These are phyloP conservation scores for Parathielavia appendiculata DNA, from an alignment of 495 filamentous ascomycete genomes.

Conservation along the genomic window DNA sequence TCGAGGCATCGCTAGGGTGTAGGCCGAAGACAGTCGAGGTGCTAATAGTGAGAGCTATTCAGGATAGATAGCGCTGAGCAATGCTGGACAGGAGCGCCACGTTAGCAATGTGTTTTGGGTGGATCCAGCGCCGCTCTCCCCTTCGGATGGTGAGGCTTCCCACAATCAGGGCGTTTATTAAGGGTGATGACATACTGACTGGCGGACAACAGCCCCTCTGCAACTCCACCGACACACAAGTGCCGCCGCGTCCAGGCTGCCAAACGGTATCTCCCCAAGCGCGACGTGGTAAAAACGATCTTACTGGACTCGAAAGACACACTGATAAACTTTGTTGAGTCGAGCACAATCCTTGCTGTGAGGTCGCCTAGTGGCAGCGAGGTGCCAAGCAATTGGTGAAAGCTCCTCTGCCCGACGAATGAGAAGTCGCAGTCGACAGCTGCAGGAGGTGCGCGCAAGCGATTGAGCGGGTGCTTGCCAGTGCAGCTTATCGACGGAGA, in stretches of 20 bases:
- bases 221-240: neutral
- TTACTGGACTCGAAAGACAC: neutral
- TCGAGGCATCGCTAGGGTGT: slow-evolving; percentile 46
- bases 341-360: neutral
- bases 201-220: neutral
- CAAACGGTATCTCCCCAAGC: neutral
- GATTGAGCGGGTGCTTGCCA: neutral
- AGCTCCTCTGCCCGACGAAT: slow-evolving; percentile 6
- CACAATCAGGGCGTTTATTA: neutral
- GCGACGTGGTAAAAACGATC: neutral
- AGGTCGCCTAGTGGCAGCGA: neutral
- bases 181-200: neutral
- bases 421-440: slow-evolving; percentile 14
- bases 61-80: slow-evolving; percentile 18
- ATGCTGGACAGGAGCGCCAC: slow-evolving; percentile 14
- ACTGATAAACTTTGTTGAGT: neutral
- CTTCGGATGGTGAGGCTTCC: neutral
- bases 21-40: slow-evolving; percentile 1
- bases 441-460: neutral
- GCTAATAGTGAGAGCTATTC: slow-evolving; percentile 11
- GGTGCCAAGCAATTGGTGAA: slow-evolving; percentile 1
- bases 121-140: neutral
- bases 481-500: slow-evolving; percentile 7
- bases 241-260: too few relatives aligned
- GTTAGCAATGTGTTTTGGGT: slow-evolving; percentile 13